Base-by-base conservation (phyloP, 2,329 filamentous ascomycete genomes). In the Fusarium tjaetaba region DNA sequence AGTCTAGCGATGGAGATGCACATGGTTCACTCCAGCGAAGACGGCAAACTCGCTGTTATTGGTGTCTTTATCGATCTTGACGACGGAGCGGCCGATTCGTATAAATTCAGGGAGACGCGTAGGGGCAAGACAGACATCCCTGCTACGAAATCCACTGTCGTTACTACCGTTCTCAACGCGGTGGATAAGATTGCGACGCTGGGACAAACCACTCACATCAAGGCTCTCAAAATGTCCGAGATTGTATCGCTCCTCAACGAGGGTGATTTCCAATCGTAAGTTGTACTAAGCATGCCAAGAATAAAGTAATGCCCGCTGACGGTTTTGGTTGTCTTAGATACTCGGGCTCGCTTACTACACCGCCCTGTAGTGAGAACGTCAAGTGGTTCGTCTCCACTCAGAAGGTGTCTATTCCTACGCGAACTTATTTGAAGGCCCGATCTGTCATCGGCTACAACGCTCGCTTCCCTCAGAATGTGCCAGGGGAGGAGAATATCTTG, bases 321-420 rank as follows among this genome's bases (percentile, higher is more conserved):
- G 51, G 9, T 5, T 16, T 1, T 4, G 4, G 20, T 34, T 28
- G 16, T 38, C 5, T 55, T 36, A 79, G 77, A 39, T 92, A 91
- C 82, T 79, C 80, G 18, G 90, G 90, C 26, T 90, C 88, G 24
- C 83, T 92, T 52, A 92, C 90, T 45, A 91, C 89, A 1, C 90
- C 90, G 26, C 90, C 90, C 8, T 91, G 90, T 81, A 83, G 84
- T 22, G 88, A 91, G 79, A 86, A 86, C 32, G 82, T 91, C 28
- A 82, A 80, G 15, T 91, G 88, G 84, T 80, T 88, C 53, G 80
- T 90, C 46, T 86, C 85, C 71, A 81, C 83, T 68, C 74, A 86
- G 63, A 84, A 85, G 42, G 77, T 90, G 7, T 78, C 80, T 41
- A 80, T 91, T 70, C 81, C 84, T 72, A 82, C 87, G 22, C 79